Evolutionary conservation across 768 basidiomycete species (phyloP).

Genomic region (Erythrobasidium yunnanense): DNA sequence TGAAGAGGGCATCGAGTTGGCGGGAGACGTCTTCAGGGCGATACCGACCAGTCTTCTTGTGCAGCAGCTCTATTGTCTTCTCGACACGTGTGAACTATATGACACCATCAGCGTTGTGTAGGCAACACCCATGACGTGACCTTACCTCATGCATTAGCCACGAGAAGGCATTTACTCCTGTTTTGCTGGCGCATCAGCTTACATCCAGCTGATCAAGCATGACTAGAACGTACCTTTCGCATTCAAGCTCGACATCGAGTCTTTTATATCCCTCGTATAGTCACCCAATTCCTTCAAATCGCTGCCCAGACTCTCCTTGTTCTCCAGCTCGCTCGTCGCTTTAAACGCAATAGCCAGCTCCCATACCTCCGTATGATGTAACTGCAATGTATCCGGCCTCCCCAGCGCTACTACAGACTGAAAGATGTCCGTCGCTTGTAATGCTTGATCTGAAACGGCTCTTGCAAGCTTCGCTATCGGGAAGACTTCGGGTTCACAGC

Average conservation of each 20-base stretch:
- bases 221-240: constrained; percentile 36
- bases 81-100: constrained; percentile 34
- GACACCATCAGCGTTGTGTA: background rate
- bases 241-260: constrained; percentile 32
- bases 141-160: constrained; percentile 33
- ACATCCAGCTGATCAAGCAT: too few species aligned
- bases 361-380: constrained; percentile 39
- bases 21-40: background rate
- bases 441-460: constrained; percentile 26
- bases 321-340: constrained; percentile 32
- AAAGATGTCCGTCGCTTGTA: constrained; percentile 37
- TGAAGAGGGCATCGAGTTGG: constrained; percentile 35
- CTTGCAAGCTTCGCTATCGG: constrained; percentile 23
- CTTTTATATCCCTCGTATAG: constrained; percentile 37
- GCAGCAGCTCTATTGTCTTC: constrained; percentile 26
- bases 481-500: background rate
- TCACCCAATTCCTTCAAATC: constrained; percentile 32
- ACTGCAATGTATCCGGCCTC: background rate
- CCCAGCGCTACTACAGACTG: constrained; percentile 32
- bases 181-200: too few species aligned
- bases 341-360: constrained; percentile 38
- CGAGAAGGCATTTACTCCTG: constrained; percentile 35
- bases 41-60: background rate
- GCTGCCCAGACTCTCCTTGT: constrained; percentile 29
- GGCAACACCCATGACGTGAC: background rate